Percentiles rank a stretch among this genome's conserved stretches.
Evolutionary conservation across 2,329 filamentous ascomycete species (phyloP).

Genomic region (Monilinia aucupariae): DNA sequence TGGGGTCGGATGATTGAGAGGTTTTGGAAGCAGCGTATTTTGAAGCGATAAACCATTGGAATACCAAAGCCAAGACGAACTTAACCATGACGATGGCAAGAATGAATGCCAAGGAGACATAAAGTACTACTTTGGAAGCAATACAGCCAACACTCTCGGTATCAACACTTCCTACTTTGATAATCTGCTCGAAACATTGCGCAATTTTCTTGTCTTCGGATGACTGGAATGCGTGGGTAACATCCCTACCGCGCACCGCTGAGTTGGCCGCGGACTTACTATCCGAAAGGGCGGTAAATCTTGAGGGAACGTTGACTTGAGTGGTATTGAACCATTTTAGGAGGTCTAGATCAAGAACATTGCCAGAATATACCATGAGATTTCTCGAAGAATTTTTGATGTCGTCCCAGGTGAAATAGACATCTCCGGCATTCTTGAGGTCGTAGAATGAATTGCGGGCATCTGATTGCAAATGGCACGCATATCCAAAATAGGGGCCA

Average conservation of each 20-base stretch:
- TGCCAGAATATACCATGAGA: slow-evolving; percentile 88
- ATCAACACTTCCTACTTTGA: slow-evolving; percentile 93
- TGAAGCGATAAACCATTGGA: slow-evolving; percentile 93
- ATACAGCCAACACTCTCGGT: slow-evolving; percentile 97
- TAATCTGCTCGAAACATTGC: slow-evolving; percentile 84
- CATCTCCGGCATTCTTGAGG: slow-evolving; percentile 68
- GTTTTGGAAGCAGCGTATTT: slow-evolving; percentile 82
- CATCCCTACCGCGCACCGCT: slow-evolving; percentile 73
- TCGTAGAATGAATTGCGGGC: slow-evolving; percentile 72
- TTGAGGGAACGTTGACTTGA: slow-evolving; percentile 68
- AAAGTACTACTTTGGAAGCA: slow-evolving; percentile 92
- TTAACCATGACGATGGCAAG: slow-evolving; percentile 80
- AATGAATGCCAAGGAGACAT: slow-evolving; percentile 88
- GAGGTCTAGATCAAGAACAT: slow-evolving; percentile 84
- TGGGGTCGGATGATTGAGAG: slow-evolving; percentile 72
- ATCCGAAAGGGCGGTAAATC: slow-evolving; percentile 75
- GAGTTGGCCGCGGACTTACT: slow-evolving; percentile 54
- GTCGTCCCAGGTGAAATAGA: slow-evolving; percentile 95
- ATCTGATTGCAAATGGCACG: slow-evolving; percentile 72
- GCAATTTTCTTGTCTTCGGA: slow-evolving; percentile 73
- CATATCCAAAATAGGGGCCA: slow-evolving; percentile 76
- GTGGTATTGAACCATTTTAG: slow-evolving; percentile 83
- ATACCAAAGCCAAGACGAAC: slow-evolving; percentile 82
- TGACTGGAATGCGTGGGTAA: slow-evolving; percentile 82
- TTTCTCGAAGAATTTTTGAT: slow-evolving; percentile 85